Base-by-base conservation (phyloP, 2,329 filamentous ascomycete species). In the Pyricularia pennisetigena region DNA sequence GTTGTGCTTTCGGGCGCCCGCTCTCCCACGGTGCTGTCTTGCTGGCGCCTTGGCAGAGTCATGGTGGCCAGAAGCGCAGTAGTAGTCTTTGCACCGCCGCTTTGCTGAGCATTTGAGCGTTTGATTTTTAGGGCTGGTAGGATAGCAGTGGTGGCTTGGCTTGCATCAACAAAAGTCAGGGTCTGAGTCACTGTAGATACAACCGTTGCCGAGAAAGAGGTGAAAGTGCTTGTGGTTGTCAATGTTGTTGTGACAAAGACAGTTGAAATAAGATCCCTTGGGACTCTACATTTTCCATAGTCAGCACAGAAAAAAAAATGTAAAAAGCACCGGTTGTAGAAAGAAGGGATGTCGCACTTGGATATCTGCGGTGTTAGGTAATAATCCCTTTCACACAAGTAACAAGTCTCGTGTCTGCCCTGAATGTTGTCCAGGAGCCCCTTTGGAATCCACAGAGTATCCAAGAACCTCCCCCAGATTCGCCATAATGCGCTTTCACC, bases 101-200 rank as follows among this genome's bases (percentile, higher is more conserved):
- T 64, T 35, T 41, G 64, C 63, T 4, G 67, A 69, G 10, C 63
- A 65, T 68, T 67, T 23, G 71, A 70, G 1, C 69, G 70, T 0
- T 70, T 74, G 49, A 69, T 68, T 2, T 71, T 72, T 14, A 71
- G 64, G 0, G 71, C 72, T 14, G 67, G 68, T 4, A 74, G 9
- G 24, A 62, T 16, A 16, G 24, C 59, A 28, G 9, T 74, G 28
- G 74, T 69, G 10, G 73, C 74, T n/a, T 68, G 68, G 14, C 72
- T 63, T 8, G 68, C 32, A 3, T 75, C 70, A 57, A 73, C 23
- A 20, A 74, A 69, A 5, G 74, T 75, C 59, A 77, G 70, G 1
- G 73, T 72, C 28, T 74, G 68, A 0, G 70, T 70, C 12, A 70
- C 67, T 0, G 75, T 75, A 0, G 69, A 67, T 10, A 72, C 59